Evolutionary conservation across 257 asterid species (phyloP).

Genomic region (Petrea volubilis): DNA sequence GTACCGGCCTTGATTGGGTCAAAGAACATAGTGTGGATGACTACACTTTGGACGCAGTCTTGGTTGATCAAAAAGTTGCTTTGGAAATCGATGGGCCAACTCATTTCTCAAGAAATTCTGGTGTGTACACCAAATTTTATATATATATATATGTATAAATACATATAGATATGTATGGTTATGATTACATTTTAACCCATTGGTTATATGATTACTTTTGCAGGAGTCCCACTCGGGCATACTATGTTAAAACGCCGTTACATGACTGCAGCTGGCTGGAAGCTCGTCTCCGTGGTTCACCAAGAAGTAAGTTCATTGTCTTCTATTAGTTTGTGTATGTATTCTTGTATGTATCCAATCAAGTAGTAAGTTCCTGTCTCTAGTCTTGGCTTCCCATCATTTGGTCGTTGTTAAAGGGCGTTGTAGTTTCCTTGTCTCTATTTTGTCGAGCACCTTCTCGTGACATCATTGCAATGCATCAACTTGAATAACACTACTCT

Average conservation of each 20-base stretch:
- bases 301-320: conserved; percentile 65
- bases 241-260: conserved; percentile 85
- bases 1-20: conserved; percentile 91
- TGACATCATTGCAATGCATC: too few species aligned
- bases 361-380: too few species aligned
- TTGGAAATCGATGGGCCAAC: conserved; percentile 96
- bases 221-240: conserved; percentile 85
- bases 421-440: too few species aligned
- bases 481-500: too few species aligned
- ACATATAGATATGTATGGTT: not conserved
- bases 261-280: conserved; percentile 90
- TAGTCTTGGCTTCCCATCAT: too few species aligned
- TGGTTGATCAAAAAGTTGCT: conserved; percentile 73
- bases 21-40: conserved; percentile 75
- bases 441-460: too few species aligned
- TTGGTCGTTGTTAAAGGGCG: too few species aligned
- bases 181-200: not conserved
- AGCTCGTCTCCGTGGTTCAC: conserved; percentile 62
- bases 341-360: not conserved
- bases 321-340: not conserved
- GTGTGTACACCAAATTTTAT: conserved; percentile 43
- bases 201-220: conserved; percentile 21
- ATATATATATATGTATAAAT: not conserved
- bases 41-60: conserved; percentile 84
- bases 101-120: conserved; percentile 92